Base-by-base conservation (phyloP, 768 basidiomycete species). In the Xerocomellus intermedius region DNA sequence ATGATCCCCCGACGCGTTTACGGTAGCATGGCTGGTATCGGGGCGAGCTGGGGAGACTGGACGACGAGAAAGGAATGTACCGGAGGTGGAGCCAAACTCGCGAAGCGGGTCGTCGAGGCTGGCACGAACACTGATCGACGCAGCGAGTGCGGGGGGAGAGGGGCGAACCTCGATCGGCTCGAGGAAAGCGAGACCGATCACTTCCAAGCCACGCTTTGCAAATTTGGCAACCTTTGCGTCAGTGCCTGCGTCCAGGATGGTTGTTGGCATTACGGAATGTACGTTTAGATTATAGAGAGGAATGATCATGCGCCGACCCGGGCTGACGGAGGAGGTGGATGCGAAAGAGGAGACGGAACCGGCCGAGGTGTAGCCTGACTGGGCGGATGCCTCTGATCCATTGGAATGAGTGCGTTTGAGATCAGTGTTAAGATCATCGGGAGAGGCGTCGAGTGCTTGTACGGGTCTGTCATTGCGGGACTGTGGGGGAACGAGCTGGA, bases 241-340 rank as follows among this genome's bases (percentile, higher is more conserved):
- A 0, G 91, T 94, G 38, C 92, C 92, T 0, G 92, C 92, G 65
- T 94, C 92, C 28, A 91, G 81, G 52, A 94, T 86, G 35, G 84
- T 82, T 63, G 93, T 94, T 13, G 90, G 85, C 79, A 93, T 79
- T 47, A 94, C 88, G 58, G 91, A 88, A 69, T 95, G 92, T 1
- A 91, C 91, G 55, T 89, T 86, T 21, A 95, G 79, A 64, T 93
- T 94, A 72, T 94, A 92, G 3, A 94, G 75, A 0, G 92, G 91
- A 52, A 93, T 85, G 65, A 94, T 93, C 68, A 81, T 84, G 55
- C 89, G 80, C n/a, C 88, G 77, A 28, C 76, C 75, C 12, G 75
- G 74, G 10, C 75, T 58, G n/a, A 74, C 67, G 0, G 82, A 79
- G 5, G 79, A 69, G 2, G 77, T 70, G 19, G 79, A 76, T 24